Base-by-base conservation (phyloP, 441 rosid species). In the Raphanus hybrid region DNA sequence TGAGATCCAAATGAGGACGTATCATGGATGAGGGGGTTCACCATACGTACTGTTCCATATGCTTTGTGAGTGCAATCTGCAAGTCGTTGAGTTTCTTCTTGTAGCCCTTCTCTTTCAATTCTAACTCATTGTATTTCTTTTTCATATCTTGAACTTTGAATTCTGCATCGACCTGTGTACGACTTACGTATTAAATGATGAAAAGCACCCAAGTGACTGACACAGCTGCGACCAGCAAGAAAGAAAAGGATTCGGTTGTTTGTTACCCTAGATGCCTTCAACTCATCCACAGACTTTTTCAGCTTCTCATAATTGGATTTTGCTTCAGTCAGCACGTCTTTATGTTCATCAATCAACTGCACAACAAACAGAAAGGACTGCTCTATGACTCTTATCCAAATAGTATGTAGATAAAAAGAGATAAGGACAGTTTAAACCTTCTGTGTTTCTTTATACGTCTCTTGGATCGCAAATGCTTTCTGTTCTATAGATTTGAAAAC, bases 391-490 rank as follows among this genome's bases (percentile, higher is more conserved):
- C 5, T 35, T 55, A 64, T 64, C 75, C 71, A 29, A 29, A 69
- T 32, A 20, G 8, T 64, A 14, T 74, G 34, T 43, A 68, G 29
- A 48, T 55, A 54, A 67, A 8, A 64, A 65, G 78, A 27, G 43
- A 78, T 75, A 63, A 72, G 63, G 50, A 68, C 34, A 61, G 71
- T 41, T 27, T 67, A n/a, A 80, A 86, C 88, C 94, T 96, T 71
- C 83, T 91, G 91, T 18, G 88, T 90, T 70, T 85, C 87, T 74
- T 87, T 85, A 75, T 87, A 96, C 50, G 84, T 89, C 83, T 93
- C 99, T 85, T 93, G 98, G 79, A 93, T 92, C 14, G 77, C 77
- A 69, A 92, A 93, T 41, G 98, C 99, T 82, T 89, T 91, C 82
- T 86, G 88, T 76, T 88, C 93, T 68, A 89, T 87, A 73, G 84